These are phyloP conservation scores for Pythium phragmitis DNA, from an alignment of 352 stramenopile species.

Conservation along the genomic window DNA sequence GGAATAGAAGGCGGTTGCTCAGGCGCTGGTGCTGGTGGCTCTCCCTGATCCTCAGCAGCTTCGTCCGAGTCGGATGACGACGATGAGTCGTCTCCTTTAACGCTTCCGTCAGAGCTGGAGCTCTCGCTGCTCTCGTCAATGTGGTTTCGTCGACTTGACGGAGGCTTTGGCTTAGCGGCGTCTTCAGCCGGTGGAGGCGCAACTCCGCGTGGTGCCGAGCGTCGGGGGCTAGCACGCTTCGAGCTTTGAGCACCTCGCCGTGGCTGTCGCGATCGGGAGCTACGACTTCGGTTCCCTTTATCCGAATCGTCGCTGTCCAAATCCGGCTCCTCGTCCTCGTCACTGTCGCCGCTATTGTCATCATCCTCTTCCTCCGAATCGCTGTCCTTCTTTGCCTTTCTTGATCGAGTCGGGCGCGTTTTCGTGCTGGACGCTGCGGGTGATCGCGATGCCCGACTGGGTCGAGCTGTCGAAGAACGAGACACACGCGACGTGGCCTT, in stretches of 20 bases:
- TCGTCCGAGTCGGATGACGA: conserved; percentile 26
- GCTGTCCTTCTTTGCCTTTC: conserved; percentile 14
- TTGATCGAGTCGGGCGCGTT: background rate
- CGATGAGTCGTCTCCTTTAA: conserved; percentile 29
- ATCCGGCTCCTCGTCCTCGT: conserved; percentile 20
- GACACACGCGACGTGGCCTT: conserved; percentile 23
- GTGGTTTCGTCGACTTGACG: conserved; percentile 15
- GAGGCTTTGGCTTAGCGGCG: background rate
- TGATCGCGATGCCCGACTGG: background rate
- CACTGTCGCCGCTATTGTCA: conserved; percentile 21
- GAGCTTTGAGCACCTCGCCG: conserved; percentile 4
- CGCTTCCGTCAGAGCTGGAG: conserved; percentile 59
- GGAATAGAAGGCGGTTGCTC: background rate
- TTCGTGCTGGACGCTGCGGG: background rate
- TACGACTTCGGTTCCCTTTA: background rate
- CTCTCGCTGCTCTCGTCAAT: conserved; percentile 53
- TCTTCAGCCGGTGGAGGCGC: conserved; percentile 3
- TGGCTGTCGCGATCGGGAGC: background rate
- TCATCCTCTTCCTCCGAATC: conserved; percentile 25
- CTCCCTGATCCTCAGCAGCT: background rate
- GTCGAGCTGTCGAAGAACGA: conserved; percentile 4
- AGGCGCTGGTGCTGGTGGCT: background rate
- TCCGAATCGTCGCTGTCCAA: conserved; percentile 23
- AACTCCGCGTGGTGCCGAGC: background rate
- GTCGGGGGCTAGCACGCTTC: background rate